Percentiles rank a stretch among this genome's conserved stretches.
Conservation (phyloP, 768 basidiomycete genomes). For the Leccinum variicolor region DNA sequence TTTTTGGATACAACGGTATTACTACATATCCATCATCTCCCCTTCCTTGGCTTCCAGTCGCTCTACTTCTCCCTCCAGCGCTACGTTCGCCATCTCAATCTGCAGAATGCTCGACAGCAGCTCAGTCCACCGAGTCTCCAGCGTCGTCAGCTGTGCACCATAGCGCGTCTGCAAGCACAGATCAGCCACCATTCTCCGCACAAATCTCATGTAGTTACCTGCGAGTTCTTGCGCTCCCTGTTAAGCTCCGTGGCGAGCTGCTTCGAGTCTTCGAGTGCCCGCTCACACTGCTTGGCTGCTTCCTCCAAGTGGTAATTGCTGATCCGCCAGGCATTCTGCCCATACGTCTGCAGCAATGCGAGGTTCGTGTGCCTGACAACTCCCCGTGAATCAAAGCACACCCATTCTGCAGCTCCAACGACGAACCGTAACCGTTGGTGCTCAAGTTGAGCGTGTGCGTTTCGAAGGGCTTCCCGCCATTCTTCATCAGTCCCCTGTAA, state of each 20-base stretch:
- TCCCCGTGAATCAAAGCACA: slow-evolving; percentile 2
- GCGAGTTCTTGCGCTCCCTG: slow-evolving; percentile 80
- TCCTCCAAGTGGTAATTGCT: slow-evolving; percentile 86
- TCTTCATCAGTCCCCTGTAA: slow-evolving; percentile 66
- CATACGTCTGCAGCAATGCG: slow-evolving; percentile 79
- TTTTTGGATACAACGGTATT: slow-evolving; percentile 18
- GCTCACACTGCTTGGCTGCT: slow-evolving; percentile 68
- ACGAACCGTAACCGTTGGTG: slow-evolving; percentile 77
- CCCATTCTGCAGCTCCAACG: not conserved
- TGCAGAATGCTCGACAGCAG: slow-evolving; percentile 87
- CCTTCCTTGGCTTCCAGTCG: slow-evolving; percentile 55
- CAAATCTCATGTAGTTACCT: slow-evolving; percentile 42
- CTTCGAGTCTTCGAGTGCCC: slow-evolving; percentile 71
- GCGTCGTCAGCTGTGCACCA: slow-evolving; percentile 72
- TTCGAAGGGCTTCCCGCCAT: slow-evolving; percentile 71
- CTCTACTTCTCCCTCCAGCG: slow-evolving; percentile 78
- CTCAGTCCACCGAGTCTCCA: slow-evolving; percentile 92
- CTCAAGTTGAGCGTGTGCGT: slow-evolving; percentile 80
- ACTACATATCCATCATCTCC: slow-evolving; percentile 47
- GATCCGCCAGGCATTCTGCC: slow-evolving; percentile 87
- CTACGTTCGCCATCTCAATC: slow-evolving; percentile 92
- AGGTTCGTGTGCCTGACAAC: slow-evolving; percentile 73
- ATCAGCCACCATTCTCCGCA: not conserved
- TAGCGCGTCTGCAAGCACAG: slow-evolving; percentile 55
- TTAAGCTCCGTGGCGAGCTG: slow-evolving; percentile 83